Conservation (phyloP, 768 basidiomycete genomes). For the Termitomyces sp. region DNA sequence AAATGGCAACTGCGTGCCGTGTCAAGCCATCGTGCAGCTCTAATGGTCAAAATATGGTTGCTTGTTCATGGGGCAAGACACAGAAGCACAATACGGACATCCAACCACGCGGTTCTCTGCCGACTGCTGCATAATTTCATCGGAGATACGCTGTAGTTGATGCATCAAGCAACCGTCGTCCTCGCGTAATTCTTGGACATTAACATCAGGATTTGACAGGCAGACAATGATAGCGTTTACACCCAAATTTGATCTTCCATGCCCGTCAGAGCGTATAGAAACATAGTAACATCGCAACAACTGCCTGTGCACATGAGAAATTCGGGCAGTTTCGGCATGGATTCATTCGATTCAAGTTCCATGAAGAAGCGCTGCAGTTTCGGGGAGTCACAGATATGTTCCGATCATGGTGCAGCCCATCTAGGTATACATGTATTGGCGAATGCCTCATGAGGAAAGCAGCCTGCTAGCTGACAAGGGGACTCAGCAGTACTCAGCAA, state of each 20-base stretch:
- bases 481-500: too few species aligned
- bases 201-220: not conserved
- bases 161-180: too few species aligned
- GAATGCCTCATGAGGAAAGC: too few species aligned
- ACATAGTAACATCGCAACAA: not conserved
- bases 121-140: not conserved
- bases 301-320: not conserved
- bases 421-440: not conserved
- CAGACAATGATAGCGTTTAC: not conserved
- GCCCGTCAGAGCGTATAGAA: not conserved
- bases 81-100: not conserved
- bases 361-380: not conserved
- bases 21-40: too few species aligned
- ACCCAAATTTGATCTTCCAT: not conserved
- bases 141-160: not conserved
- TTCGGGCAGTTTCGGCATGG: not conserved
- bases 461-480: too few species aligned
- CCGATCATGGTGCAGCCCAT: not conserved
- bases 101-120: not conserved
- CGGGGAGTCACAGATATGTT: not conserved
- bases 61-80: too few species aligned
- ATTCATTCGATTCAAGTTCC: not conserved
- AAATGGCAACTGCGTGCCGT: too few species aligned
- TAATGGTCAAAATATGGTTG: too few species aligned
- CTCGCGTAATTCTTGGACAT: too few species aligned